Conservation (phyloP, 2,329 filamentous ascomycete genomes). For the Pyricularia sp. region DNA sequence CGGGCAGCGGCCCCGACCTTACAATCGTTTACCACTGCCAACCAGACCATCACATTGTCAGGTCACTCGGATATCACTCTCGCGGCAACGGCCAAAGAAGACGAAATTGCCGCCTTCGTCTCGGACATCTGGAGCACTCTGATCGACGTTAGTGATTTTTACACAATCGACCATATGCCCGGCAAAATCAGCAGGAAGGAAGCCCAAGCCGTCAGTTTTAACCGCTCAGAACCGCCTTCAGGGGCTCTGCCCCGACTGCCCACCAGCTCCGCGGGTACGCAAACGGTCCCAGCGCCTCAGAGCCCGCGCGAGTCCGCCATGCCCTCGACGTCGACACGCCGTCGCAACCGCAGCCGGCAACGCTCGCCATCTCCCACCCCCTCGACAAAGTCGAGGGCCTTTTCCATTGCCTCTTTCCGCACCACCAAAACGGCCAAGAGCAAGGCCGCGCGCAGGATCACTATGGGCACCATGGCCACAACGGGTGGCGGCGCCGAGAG, state of each 20-base stretch:
- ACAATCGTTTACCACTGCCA: constrained; percentile 8
- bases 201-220: background rate
- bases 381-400: constrained; percentile 13
- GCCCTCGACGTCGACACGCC: background rate
- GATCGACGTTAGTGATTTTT: constrained; percentile 30
- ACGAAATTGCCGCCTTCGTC: constrained; percentile 41
- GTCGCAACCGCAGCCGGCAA: constrained; percentile 4
- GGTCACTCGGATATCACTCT: constrained; percentile 43
- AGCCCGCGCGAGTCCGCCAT: background rate
- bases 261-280: background rate
- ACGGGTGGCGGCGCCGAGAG: constrained; percentile 1
- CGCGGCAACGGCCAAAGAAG: constrained; percentile 37
- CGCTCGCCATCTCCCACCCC: constrained; percentile 7
- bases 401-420: constrained; percentile 21
- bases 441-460: background rate
- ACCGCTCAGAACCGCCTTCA: background rate
- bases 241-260: background rate
- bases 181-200: background rate
- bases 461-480: constrained; percentile 2
- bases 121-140: constrained; percentile 37
- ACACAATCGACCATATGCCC: constrained; percentile 24
- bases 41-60: constrained; percentile 21
- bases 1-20: background rate
- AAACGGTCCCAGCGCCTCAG: background rate
- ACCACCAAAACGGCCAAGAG: constrained; percentile 18